Conservation (phyloP, 768 basidiomycete species). For the Trametes maxima region DNA sequence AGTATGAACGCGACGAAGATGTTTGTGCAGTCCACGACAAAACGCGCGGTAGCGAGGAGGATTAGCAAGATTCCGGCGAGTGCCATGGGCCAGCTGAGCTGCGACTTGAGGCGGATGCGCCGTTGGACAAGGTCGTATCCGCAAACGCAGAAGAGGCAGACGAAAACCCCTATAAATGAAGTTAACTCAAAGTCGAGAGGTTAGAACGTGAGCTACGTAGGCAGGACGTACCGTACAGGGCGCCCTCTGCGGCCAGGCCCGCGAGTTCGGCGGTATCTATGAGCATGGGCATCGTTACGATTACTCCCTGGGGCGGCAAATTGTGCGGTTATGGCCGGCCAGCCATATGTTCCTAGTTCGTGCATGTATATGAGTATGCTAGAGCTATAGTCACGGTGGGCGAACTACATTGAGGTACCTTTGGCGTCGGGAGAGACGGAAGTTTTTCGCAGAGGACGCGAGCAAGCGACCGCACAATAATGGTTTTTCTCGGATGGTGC, state of each 20-base stretch:
- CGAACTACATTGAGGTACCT: too few species aligned
- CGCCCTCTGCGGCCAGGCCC: constrained; percentile 17
- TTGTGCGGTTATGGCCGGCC: too few species aligned
- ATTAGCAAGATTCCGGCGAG: constrained; percentile 13
- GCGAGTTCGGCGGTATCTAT: constrained; percentile 22
- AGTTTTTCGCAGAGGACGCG: too few species aligned
- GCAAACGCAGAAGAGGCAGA: constrained; percentile 13
- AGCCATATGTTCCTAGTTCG: too few species aligned
- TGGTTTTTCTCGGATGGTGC: too few species aligned
- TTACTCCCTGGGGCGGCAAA: too few species aligned
- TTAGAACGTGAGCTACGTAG: background rate
- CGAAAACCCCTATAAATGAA: constrained; percentile 7
- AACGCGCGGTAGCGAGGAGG: constrained; percentile 18
- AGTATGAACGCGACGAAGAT: constrained; percentile 22
- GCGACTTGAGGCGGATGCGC: background rate
- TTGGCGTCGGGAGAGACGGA: too few species aligned
- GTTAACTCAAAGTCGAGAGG: background rate
- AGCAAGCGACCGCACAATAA: too few species aligned
- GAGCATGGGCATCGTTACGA: background rate
- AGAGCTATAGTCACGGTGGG: too few species aligned
- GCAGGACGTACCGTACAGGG: constrained; percentile 13
- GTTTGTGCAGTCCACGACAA: constrained; percentile 18
- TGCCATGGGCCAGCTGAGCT: constrained; percentile 16
- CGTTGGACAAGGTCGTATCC: constrained; percentile 11
- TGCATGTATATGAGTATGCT: too few species aligned